These are phyloP conservation scores for Amborella trichopoda DNA, from an alignment of 164 flowering plant genomes.

Conservation along the genomic window DNA sequence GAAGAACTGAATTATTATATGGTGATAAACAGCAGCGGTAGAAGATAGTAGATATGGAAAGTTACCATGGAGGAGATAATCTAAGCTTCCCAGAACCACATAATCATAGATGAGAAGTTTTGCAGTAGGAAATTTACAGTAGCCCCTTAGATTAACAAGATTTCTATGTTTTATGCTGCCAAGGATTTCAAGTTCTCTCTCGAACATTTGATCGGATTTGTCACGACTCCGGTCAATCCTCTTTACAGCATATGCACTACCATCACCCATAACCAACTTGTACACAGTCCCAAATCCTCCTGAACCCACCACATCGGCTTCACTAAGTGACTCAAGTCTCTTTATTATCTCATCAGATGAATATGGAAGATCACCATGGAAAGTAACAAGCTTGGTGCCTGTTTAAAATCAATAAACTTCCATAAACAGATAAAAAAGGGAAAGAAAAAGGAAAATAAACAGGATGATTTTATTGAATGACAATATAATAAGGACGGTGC, in stretches of 20 bases:
- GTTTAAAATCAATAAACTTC: background rate
- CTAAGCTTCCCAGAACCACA: constrained; percentile 80
- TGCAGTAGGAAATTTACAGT: constrained; percentile 68
- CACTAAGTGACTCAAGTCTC: constrained; percentile 79
- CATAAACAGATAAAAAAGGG: background rate
- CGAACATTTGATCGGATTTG: constrained; percentile 78
- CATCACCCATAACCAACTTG: constrained; percentile 91
- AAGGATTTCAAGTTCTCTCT: constrained; percentile 83
- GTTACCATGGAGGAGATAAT: constrained; percentile 74
- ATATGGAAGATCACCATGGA: constrained; percentile 95
- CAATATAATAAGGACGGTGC: no score
- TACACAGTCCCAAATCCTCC: constrained; percentile 97
- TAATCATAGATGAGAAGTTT: constrained; percentile 92
- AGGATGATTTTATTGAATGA: constrained; percentile 3
- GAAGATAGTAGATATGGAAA: no score
- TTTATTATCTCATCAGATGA: constrained; percentile 74
- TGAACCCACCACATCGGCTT: constrained; percentile 85
- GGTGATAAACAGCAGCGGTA: background rate
- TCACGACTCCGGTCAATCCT: constrained; percentile 68
- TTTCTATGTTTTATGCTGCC: constrained; percentile 93
- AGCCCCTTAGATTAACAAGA: constrained; percentile 80
- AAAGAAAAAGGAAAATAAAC: background rate
- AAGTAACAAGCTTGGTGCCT: constrained; percentile 84
- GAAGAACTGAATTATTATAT: background rate
- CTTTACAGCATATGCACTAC: constrained; percentile 84